phyloP scores from a whole-genome alignment of 2,329 filamentous ascomycete genomes.

The Elsinoe fawcettii region DNA sequence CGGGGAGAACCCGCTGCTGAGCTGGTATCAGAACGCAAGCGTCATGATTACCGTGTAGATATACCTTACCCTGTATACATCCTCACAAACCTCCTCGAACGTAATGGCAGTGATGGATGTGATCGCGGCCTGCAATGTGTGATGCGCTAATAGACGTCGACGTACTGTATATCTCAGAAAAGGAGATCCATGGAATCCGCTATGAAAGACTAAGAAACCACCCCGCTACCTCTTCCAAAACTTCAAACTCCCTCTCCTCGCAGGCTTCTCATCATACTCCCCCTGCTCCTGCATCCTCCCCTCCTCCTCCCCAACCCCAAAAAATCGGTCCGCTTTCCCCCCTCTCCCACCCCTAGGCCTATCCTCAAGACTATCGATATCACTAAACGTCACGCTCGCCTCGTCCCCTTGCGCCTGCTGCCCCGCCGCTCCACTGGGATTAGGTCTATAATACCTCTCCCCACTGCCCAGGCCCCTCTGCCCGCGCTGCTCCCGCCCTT shows the following conservation, averaged over 20 bases:
- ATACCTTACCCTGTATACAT: too few relatives aligned
- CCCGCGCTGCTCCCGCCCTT: background rate
- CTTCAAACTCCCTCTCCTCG: conserved; percentile 9
- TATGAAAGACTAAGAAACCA: background rate
- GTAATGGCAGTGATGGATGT: too few relatives aligned
- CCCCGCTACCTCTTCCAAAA: conserved; percentile 13
- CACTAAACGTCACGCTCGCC: background rate
- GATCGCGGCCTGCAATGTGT: too few relatives aligned
- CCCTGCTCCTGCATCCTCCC: background rate
- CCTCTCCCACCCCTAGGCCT: background rate
- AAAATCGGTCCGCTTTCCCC: conserved; percentile 28
- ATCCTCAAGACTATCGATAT: conserved; percentile 2
- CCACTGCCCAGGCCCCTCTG: conserved; percentile 1
- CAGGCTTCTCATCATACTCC: conserved; percentile 8
- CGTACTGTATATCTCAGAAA: too few relatives aligned
- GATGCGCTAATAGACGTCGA: too few relatives aligned
- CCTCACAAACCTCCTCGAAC: too few relatives aligned
- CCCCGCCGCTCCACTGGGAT: background rate
- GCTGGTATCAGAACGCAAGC: conserved; percentile 92
- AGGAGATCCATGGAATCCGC: background rate
- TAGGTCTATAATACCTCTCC: background rate
- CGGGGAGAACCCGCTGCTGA: conserved; percentile 87
- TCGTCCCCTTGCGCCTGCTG: background rate
- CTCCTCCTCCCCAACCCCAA: conserved; percentile 20
- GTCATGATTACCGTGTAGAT: conserved; percentile 73